Conservation (phyloP, 331 rosid genomes). For the Malus hybrid region DNA sequence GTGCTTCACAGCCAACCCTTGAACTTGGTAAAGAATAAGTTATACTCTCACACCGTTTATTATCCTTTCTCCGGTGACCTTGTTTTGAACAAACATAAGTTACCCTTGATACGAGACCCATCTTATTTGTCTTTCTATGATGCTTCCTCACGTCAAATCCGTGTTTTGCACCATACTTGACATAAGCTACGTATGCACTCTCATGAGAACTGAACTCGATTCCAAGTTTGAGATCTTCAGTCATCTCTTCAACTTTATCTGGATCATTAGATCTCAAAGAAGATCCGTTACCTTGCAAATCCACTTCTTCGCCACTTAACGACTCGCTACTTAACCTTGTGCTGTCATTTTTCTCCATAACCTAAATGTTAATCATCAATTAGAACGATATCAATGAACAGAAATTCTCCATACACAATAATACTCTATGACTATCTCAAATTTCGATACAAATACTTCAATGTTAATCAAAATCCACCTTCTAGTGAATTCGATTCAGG, state of each 20-base stretch:
- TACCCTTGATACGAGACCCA: not conserved
- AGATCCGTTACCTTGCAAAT: not conserved
- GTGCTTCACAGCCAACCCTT: not conserved
- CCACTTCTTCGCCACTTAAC: not conserved
- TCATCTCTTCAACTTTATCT: not conserved
- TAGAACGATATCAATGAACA: not conserved
- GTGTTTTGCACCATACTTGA: not conserved
- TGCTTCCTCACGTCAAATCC: not conserved
- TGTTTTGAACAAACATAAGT: not conserved
- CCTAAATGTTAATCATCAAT: not conserved
- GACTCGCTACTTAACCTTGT: not conserved
- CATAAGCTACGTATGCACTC: not conserved
- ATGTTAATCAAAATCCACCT: not conserved
- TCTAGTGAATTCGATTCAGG: not conserved
- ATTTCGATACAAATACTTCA: not conserved
- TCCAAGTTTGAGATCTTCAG: not conserved
- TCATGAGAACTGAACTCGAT: not conserved
- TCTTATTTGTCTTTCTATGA: not conserved
- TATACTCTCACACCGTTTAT: not conserved
- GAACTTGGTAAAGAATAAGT: not conserved
- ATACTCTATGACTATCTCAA: not conserved
- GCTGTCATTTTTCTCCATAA: not conserved
- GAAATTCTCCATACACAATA: not conserved
- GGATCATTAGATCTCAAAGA: not conserved
- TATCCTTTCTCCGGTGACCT: not conserved